phyloP scores from a whole-genome alignment of 768 basidiomycete species.

The Amanita rubescens region DNA sequence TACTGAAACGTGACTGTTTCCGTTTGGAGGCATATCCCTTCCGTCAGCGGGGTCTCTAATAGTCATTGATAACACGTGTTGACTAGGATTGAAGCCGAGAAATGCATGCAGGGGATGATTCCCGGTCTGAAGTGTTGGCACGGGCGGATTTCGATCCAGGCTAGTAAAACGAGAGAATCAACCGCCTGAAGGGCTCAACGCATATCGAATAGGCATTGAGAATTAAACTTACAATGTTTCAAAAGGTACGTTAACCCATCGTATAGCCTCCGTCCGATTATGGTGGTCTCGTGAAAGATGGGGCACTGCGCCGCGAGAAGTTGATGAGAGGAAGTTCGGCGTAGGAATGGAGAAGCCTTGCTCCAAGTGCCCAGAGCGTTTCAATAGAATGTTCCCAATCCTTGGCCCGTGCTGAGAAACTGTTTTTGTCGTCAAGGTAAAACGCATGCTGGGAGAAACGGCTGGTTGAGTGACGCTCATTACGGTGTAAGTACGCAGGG shows the following conservation, averaged over 20 bases:
- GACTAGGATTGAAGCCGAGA: slow-evolving; percentile 42
- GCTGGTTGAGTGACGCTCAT: background rate
- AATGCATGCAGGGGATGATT: slow-evolving; percentile 54
- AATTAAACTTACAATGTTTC: slow-evolving; percentile 65
- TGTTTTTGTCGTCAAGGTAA: slow-evolving; percentile 10
- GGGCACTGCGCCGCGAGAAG: slow-evolving; percentile 67
- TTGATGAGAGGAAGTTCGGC: slow-evolving; percentile 52
- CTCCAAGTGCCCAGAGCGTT: slow-evolving; percentile 11
- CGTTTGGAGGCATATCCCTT: slow-evolving; percentile 68
- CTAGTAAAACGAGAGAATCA: slow-evolving; percentile 22
- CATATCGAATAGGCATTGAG: background rate
- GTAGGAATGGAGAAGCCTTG: slow-evolving; percentile 40
- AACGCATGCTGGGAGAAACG: slow-evolving; percentile 5
- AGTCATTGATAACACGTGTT: slow-evolving; percentile 51
- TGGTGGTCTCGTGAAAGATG: slow-evolving; percentile 67
- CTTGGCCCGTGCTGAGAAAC: slow-evolving; percentile 26
- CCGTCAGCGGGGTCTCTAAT: slow-evolving; percentile 60
- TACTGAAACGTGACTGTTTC: slow-evolving; percentile 47
- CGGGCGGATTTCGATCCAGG: slow-evolving; percentile 58
- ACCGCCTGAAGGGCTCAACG: background rate
- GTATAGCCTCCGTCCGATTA: slow-evolving; percentile 36
- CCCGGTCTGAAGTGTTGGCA: slow-evolving; percentile 52
- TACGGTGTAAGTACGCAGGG: too few relatives aligned
- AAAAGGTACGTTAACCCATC: slow-evolving; percentile 66
- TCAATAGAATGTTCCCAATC: slow-evolving; percentile 24